phyloP scores from a whole-genome alignment of 768 basidiomycete genomes.

The Amanita pseudoporphyria region DNA sequence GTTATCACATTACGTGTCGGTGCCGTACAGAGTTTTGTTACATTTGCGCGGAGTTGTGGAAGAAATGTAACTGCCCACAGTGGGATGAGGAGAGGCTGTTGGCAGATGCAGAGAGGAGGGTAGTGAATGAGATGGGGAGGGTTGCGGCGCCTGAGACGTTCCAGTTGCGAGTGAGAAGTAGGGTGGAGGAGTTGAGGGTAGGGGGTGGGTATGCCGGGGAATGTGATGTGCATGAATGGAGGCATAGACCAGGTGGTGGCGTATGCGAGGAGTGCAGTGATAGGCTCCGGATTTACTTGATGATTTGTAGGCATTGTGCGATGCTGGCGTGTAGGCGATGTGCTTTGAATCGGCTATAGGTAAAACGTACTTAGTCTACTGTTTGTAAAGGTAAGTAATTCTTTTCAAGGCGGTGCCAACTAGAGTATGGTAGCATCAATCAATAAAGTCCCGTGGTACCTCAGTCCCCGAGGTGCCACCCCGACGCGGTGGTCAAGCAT shows the following conservation, averaged over 20 bases:
- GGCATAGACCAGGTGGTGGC: background rate
- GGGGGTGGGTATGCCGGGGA: background rate
- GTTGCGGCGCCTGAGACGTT: background rate
- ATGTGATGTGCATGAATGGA: conserved; percentile 1
- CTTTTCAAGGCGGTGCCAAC: too few species aligned
- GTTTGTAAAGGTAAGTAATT: too few species aligned
- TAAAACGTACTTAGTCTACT: too few species aligned
- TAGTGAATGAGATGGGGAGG: conserved; percentile 6
- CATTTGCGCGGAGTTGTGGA: conserved; percentile 53
- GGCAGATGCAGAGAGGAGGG: conserved; percentile 2
- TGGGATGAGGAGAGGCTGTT: conserved; percentile 43
- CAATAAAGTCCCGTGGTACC: too few species aligned
- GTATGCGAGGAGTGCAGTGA: background rate
- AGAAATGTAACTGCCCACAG: conserved; percentile 47
- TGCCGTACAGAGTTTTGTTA: conserved; percentile 57
- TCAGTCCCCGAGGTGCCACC: too few species aligned
- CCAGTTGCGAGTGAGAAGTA: background rate
- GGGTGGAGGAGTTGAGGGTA: background rate
- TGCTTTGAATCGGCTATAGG: too few species aligned
- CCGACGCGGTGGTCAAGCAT: too few species aligned
- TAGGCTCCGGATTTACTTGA: background rate
- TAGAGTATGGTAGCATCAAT: too few species aligned
- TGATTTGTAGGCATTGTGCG: too few species aligned
- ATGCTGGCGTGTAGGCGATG: too few species aligned
- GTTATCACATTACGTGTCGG: conserved; percentile 61